phyloP scores from a whole-genome alignment of 139 green algal species.

The Chlamydomonas eustigma region DNA sequence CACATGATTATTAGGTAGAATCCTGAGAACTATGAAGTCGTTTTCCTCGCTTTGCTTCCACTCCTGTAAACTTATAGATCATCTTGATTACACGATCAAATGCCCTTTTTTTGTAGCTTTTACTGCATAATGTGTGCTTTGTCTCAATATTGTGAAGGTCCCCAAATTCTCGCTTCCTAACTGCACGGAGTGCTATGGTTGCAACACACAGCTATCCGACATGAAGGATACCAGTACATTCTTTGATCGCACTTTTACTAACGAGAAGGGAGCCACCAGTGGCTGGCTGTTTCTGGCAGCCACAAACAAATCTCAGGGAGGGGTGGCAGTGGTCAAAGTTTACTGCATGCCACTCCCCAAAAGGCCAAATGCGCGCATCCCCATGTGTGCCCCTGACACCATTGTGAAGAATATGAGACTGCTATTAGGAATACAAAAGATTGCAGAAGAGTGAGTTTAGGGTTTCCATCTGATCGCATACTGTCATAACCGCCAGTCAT shows the following conservation, averaged over 20 bases:
- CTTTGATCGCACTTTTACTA: slow-evolving; percentile 12
- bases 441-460: slow-evolving; percentile 11
- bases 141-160: too few species aligned
- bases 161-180: slow-evolving; percentile 15
- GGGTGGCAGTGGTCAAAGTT: slow-evolving; percentile 11
- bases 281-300: slow-evolving; percentile 9
- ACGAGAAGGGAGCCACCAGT: slow-evolving; percentile 14
- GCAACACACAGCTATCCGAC: slow-evolving; percentile 17
- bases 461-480: too few species aligned
- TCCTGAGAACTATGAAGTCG: too few species aligned
- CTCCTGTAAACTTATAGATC: too few species aligned
- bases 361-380: not conserved
- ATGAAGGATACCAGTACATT: not conserved
- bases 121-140: too few species aligned
- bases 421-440: slow-evolving; percentile 28
- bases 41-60: too few species aligned
- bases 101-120: too few species aligned
- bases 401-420: slow-evolving; percentile 30
- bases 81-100: too few species aligned
- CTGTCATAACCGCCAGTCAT: too few species aligned
- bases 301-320: not conserved
- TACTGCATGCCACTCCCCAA: slow-evolving; percentile 17
- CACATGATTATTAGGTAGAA: too few species aligned
- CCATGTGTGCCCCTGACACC: slow-evolving; percentile 1
- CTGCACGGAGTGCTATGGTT: slow-evolving; percentile 31